phyloP scores from a whole-genome alignment of 2,329 filamentous ascomycete genomes.

The Septoria linicola region DNA sequence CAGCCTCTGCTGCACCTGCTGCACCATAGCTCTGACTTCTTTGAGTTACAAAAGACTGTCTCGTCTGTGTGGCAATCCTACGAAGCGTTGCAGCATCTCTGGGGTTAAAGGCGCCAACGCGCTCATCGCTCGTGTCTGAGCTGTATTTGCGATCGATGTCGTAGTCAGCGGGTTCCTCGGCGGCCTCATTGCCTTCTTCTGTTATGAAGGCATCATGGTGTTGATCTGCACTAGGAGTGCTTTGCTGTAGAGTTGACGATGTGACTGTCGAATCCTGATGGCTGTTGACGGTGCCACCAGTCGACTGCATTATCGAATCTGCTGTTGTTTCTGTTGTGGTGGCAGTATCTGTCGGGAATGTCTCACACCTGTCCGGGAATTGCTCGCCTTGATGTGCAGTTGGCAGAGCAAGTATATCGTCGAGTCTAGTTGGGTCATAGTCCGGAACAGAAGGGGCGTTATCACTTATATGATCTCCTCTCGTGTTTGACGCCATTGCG shows the following conservation, averaged over 20 bases:
- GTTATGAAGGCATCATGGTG: constrained; percentile 27
- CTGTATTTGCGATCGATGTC: constrained; percentile 20
- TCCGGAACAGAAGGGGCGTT: constrained; percentile 15
- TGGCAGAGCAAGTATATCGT: constrained; percentile 14
- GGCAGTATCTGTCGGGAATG: constrained; percentile 5
- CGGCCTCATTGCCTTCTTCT: constrained; percentile 31
- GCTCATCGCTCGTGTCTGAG: constrained; percentile 5
- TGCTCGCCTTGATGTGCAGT: constrained; percentile 21
- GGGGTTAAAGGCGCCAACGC: constrained; percentile 24
- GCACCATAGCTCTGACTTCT: constrained; percentile 13
- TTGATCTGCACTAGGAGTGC: constrained; percentile 2
- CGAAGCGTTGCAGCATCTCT: constrained; percentile 24
- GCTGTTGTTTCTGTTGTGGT: constrained; percentile 11
- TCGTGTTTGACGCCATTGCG: constrained; percentile 16
- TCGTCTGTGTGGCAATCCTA: constrained; percentile 25
- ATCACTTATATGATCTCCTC: constrained; percentile 12
- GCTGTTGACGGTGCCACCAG: constrained; percentile 16
- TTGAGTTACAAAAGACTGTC: constrained; percentile 24
- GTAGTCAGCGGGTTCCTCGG: constrained; percentile 26
- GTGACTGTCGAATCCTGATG: constrained; percentile 15
- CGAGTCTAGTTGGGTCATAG: constrained; percentile 20
- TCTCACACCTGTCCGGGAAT: constrained; percentile 15
- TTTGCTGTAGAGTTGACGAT: constrained; percentile 9
- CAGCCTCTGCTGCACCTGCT: constrained; percentile 9
- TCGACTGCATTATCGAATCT: constrained; percentile 13